Evolutionary conservation across 2,329 filamentous ascomycete genomes (phyloP).

Genomic region (Nemania abortiva): DNA sequence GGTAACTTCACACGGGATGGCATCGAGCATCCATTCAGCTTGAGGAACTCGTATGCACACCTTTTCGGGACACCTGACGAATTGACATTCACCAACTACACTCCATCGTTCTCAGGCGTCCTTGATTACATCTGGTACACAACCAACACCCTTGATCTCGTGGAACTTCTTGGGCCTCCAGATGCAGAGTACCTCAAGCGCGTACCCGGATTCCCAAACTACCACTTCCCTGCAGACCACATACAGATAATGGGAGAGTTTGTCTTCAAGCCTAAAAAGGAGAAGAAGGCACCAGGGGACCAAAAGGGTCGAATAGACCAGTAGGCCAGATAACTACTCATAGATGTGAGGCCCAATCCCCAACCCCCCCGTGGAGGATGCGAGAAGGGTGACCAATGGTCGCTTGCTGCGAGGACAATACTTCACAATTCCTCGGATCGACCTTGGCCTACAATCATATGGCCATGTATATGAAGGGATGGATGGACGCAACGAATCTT

Average conservation of each 20-base stretch:
- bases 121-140: slow-evolving; percentile 99
- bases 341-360: slow-evolving; percentile 18
- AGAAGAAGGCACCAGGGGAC: slow-evolving; percentile 69
- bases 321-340: slow-evolving; percentile 33
- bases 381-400: slow-evolving; percentile 24
- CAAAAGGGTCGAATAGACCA: slow-evolving; percentile 43
- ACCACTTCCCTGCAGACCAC: slow-evolving; percentile 94
- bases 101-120: slow-evolving; percentile 89
- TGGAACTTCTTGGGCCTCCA: slow-evolving; percentile 85
- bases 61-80: slow-evolving; percentile 86
- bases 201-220: slow-evolving; percentile 92
- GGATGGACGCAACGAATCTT: slow-evolving; percentile 44
- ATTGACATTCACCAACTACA: slow-evolving; percentile 95
- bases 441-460: slow-evolving; percentile 30
- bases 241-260: slow-evolving; percentile 91
- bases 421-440: slow-evolving; percentile 29
- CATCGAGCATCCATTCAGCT: slow-evolving; percentile 92
- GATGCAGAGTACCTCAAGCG: slow-evolving; percentile 86
- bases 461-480: slow-evolving; percentile 46
- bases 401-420: slow-evolving; percentile 18
- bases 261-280: slow-evolving; percentile 87
- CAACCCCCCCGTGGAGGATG: slow-evolving; percentile 6
- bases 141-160: slow-evolving; percentile 86
- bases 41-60: slow-evolving; percentile 89
- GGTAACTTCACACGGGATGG: slow-evolving; percentile 93